phyloP scores from a whole-genome alignment of 2,329 filamentous ascomycete species.

The Verticillium klebahnii region DNA sequence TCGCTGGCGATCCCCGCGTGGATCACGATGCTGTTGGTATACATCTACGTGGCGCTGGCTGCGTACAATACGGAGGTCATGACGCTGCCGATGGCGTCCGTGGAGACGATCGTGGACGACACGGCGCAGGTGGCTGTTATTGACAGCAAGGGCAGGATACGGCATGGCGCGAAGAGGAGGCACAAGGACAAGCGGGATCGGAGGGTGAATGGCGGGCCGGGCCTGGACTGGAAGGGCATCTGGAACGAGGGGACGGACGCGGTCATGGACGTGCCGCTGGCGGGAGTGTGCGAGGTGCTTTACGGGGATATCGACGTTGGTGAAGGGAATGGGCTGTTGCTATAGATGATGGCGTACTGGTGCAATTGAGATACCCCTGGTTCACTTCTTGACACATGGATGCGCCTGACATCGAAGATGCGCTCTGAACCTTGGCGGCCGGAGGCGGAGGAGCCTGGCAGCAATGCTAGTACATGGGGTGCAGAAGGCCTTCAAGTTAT shows the following conservation, averaged over 20 bases:
- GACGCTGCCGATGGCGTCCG: constrained; percentile 71
- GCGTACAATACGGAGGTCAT: constrained; percentile 86
- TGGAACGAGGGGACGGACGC: constrained; percentile 96
- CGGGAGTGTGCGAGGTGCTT: constrained; percentile 89
- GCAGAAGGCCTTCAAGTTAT: too few relatives aligned
- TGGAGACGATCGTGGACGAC: constrained; percentile 90
- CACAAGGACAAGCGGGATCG: constrained; percentile 25
- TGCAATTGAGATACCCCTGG: neutral
- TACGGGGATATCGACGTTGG: constrained; percentile 30
- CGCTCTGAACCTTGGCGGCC: neutral
- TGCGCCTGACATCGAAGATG: neutral
- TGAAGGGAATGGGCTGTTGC: neutral
- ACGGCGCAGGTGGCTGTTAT: constrained; percentile 81
- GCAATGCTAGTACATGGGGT: too few relatives aligned
- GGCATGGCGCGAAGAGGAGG: constrained; percentile 28
- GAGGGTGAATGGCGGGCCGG: constrained; percentile 29
- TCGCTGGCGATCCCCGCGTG: constrained; percentile 86
- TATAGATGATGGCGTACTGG: neutral
- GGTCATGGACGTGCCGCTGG: constrained; percentile 93
- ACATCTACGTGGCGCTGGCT: constrained; percentile 91
- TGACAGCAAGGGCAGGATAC: constrained; percentile 60
- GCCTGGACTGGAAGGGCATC: constrained; percentile 68
- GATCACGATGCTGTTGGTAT: constrained; percentile 81
- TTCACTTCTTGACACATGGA: neutral
- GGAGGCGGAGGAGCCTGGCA: neutral